Conservation (phyloP, 768 basidiomycete genomes). For the Fibroporia radiculosa region DNA sequence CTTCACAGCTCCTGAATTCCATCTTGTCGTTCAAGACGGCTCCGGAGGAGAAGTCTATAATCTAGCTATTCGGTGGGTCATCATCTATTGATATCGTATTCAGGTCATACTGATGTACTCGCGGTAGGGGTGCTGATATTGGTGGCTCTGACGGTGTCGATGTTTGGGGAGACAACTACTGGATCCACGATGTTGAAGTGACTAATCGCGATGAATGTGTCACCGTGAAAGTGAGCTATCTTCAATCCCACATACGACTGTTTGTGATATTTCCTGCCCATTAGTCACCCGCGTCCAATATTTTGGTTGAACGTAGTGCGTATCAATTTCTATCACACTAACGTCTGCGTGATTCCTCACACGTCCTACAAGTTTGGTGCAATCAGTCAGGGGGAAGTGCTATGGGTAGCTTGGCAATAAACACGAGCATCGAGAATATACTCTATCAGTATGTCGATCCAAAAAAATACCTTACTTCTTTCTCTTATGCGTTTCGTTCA, state of each 20-base stretch:
- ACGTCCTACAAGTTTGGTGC: constrained; percentile 20
- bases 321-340: not conserved
- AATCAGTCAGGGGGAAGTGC: constrained; percentile 25
- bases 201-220: constrained; percentile 27
- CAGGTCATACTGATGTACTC: not conserved
- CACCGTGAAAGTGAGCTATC: constrained; percentile 18
- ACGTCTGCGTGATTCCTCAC: no score
- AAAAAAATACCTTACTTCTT: not conserved
- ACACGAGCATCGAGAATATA: constrained; percentile 21
- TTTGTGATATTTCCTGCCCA: not conserved
- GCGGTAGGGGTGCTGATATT: constrained; percentile 12
- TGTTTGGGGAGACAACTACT: constrained; percentile 23
- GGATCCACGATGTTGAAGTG: constrained; percentile 26
- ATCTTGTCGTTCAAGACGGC: constrained; percentile 21
- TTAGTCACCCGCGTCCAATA: constrained; percentile 18
- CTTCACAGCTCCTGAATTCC: constrained; percentile 23
- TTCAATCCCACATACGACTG: not conserved
- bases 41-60: constrained; percentile 26
- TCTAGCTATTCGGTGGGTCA: constrained; percentile 20
- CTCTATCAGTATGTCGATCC: constrained; percentile 11
- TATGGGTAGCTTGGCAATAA: constrained; percentile 20
- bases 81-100: not conserved
- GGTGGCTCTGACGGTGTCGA: constrained; percentile 26
- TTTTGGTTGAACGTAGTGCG: constrained; percentile 22
- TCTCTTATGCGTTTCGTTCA: not conserved